Evolutionary conservation across 768 basidiomycete genomes (phyloP).

Genomic region (Amanita molliuscula): DNA sequence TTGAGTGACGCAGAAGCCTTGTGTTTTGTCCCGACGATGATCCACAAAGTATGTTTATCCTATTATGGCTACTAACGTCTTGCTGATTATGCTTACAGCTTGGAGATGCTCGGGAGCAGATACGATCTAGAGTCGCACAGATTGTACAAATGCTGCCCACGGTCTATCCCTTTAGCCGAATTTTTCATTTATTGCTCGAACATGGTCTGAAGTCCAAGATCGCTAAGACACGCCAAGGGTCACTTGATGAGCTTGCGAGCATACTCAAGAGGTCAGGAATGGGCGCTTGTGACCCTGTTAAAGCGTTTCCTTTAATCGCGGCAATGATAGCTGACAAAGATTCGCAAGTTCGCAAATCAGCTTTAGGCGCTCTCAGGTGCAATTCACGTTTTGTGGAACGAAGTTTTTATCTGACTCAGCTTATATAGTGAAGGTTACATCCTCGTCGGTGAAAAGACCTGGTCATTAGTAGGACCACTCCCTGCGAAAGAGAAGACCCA

Average conservation of each 20-base stretch:
- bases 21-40: constrained; percentile 82
- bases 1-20: constrained; percentile 79
- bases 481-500: constrained; percentile 86
- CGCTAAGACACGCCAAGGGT: constrained; percentile 82
- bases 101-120: constrained; percentile 82
- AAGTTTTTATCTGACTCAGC: constrained; percentile 9
- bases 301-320: constrained; percentile 71
- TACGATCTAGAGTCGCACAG: constrained; percentile 69
- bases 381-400: constrained; percentile 11
- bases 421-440: constrained; percentile 63
- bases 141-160: constrained; percentile 81
- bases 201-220: constrained; percentile 86
- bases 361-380: constrained; percentile 72
- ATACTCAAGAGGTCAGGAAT: constrained; percentile 78
- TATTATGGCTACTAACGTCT: background rate
- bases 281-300: constrained; percentile 68
- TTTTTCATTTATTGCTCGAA: constrained; percentile 82
- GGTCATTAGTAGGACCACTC: constrained; percentile 65
- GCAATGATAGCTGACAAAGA: constrained; percentile 85
- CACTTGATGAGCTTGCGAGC: constrained; percentile 70
- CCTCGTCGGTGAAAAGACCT: constrained; percentile 79
- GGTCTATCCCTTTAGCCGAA: constrained; percentile 87
- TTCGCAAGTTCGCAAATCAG: constrained; percentile 79
- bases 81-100: constrained; percentile 40
- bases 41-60: constrained; percentile 62